phyloP scores from a whole-genome alignment of 164 flowering plant species.

The Berberis vulgaris region DNA sequence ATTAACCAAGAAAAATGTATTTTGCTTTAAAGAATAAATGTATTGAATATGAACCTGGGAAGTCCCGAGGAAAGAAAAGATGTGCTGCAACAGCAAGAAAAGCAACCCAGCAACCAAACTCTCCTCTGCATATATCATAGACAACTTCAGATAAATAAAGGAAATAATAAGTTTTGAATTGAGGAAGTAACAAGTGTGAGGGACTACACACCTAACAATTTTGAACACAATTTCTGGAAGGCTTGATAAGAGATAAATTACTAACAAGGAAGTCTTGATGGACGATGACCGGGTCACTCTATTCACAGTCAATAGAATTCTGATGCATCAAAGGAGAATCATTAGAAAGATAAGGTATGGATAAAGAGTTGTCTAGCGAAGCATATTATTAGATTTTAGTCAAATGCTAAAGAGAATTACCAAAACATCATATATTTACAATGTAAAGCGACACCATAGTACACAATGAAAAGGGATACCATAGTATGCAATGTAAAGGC shows the following conservation, averaged over 20 bases:
- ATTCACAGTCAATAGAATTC: conserved; percentile 33
- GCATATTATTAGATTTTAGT: too few relatives aligned
- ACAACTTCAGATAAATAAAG: not conserved
- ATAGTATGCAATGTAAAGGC: too few relatives aligned
- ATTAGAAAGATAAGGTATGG: not conserved
- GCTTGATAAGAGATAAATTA: conserved; percentile 26
- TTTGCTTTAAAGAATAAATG: not conserved
- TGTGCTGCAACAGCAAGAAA: conserved; percentile 32
- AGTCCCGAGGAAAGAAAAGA: conserved; percentile 23
- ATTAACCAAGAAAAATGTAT: too few relatives aligned
- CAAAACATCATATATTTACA: too few relatives aligned
- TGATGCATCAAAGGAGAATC: conserved; percentile 8
- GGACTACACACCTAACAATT: conserved; percentile 22
- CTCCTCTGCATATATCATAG: conserved; percentile 26
- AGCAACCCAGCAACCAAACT: conserved; percentile 44
- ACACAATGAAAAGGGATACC: too few relatives aligned
- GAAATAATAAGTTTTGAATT: not conserved
- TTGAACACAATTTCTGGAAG: conserved; percentile 31
- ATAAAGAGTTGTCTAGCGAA: not conserved
- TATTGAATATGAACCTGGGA: conserved; percentile 28
- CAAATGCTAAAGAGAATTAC: too few relatives aligned
- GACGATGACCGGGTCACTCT: conserved; percentile 18
- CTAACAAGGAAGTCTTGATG: conserved; percentile 29
- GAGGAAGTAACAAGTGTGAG: not conserved
- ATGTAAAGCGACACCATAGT: too few relatives aligned